Percentiles rank a stretch among this genome's conserved stretches.
phyloP scores from a whole-genome alignment of 2,329 filamentous ascomycete genomes.

The Colletotrichum sp. region DNA sequence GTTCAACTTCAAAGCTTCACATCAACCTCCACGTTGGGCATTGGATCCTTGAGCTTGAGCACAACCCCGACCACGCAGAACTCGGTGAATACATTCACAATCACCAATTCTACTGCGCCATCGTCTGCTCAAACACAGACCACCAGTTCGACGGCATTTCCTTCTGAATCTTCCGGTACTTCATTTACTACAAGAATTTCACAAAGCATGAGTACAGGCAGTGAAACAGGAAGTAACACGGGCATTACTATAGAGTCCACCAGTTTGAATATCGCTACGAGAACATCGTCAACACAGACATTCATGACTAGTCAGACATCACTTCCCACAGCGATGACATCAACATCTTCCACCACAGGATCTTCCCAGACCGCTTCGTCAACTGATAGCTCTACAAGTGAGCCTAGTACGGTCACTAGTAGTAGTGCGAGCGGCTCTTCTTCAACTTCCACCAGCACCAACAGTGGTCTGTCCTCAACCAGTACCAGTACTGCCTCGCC shows the following conservation, averaged over 20 bases:
- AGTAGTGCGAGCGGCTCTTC: background rate
- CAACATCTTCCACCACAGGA: rapidly evolving
- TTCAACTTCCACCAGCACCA: background rate
- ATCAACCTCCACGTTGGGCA: background rate
- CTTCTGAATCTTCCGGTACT: too few relatives aligned
- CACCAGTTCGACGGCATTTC: too few relatives aligned
- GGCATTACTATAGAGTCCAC: background rate
- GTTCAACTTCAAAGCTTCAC: background rate
- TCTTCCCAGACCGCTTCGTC: background rate
- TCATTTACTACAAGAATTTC: background rate
- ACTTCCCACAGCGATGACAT: background rate
- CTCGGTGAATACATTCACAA: background rate
- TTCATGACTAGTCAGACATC: background rate
- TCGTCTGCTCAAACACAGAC: background rate
- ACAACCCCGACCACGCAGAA: background rate
- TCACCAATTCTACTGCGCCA: background rate
- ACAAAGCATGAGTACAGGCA: background rate
- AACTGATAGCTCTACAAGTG: background rate
- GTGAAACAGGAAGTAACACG: background rate
- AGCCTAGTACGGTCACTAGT: background rate
- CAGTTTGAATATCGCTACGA: background rate
- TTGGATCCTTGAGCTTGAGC: background rate
- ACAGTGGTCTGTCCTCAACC: background rate
- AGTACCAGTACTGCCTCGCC: background rate
- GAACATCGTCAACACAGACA: background rate